Base-by-base conservation (phyloP, 2,329 filamentous ascomycete genomes). In the Nothophaeocryptopus gaeumannii region DNA sequence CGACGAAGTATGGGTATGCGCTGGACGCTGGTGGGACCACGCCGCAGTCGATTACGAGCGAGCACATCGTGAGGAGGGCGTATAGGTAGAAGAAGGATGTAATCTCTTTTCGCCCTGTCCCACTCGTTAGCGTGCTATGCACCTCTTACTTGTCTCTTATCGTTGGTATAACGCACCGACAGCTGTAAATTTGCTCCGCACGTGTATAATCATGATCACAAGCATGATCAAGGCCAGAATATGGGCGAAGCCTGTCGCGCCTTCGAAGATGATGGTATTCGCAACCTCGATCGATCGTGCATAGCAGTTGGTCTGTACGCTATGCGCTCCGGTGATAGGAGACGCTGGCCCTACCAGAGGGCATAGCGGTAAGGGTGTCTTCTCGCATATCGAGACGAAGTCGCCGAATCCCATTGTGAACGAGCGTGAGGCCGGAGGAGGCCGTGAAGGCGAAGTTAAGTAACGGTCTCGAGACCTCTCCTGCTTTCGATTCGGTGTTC, bases 221-320 rank as follows among this genome's bases (percentile, higher is more conserved):
- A 90, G 95, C 92, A 99, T 96, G 62, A 84, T 76, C 52, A 99
- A 77, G 11, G 92, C 89, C 50, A 87, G 75, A 60, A 99, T 97
- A 72, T 99, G 93, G 74, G 93, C 88, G 66, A 92, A 90, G 55
- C 88, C 89, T 15, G 90, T 84, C 26, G 91, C 93, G 66, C 85
- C 89, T 73, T 97, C 85, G 70, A 99, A 99, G 66, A 99, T 99
- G 74, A 97, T 92, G 35, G 93, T 99, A 74, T 99, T 99, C 61
- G 91, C 93, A 60, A 97, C 73, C 72, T 96, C 91, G 70, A 99
- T 92, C 64, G 93, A 95, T 52, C 93, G 85, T 52, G 93, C 88
- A 74, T 92, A 97, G 77, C 93, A 99, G 66, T 84, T 82, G 50
- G 93, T 84, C 69, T 96, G 86, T 58, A 96, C 93, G 88, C 58